Base-by-base conservation (phyloP, 441 rosid species). In the Croton setiger region DNA sequence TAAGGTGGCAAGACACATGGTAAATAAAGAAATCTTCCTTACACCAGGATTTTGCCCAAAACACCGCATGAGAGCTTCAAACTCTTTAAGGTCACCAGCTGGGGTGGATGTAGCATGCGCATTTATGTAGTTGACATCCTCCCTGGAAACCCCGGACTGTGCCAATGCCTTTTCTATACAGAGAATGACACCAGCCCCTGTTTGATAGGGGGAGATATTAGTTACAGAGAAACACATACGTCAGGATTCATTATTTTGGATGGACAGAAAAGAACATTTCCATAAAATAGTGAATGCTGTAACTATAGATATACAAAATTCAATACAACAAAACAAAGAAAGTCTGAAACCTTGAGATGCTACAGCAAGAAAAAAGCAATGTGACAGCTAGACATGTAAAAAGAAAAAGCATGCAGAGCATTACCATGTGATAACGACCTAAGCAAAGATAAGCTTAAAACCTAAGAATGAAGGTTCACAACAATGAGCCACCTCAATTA, bases 101-200 rank as follows among this genome's bases (percentile, higher is more conserved):
- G 77, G 90, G 54, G 98, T 90, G 54, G 98, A 94, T 49, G 98
- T 94, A 70, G 97, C 98, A 84, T 94, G 98, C 17, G 98, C 98
- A 79, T 94, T 94, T 73, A 94, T 82, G 73, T 94, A 91, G 75
- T 92, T 94, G 7, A 94, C 84, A 39, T 90, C 89, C 83, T 87
- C 94, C 78, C 73, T 84, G 13, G 92, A 76, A 58, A 92, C 85
- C 59, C 97, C 97, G 54, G 96, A 81, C 71, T 80, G 81, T 55
- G 86, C 87, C 76, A 94, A 80, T 45, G 97, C 96, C 81, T 86
- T 91, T 68, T 94, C 96, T 60, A 94, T 83, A 87, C 97, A 94
- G 60, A 88, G 90, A 70, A 82, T 83, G 41, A 88, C 82, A 63
- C 98, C 99, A 72, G 66, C 78, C 68, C 97, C 97, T 93, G 84